Conservation (phyloP, 345 rosid genomes). For the Zanthoxylum bungeanum region DNA sequence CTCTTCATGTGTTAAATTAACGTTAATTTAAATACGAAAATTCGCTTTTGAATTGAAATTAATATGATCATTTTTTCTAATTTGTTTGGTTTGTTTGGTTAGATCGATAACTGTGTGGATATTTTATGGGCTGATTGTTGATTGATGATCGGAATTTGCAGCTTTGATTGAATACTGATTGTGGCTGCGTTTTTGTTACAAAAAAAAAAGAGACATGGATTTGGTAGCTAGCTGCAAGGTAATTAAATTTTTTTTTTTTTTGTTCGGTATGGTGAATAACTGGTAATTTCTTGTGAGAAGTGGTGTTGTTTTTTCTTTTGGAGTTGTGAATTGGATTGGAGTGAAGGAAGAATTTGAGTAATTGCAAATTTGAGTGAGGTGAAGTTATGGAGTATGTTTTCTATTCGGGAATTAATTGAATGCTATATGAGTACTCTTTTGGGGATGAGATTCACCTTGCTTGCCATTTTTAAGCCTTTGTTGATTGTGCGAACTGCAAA, state of each 20-base stretch:
- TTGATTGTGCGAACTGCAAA: not conserved
- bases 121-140: constrained; percentile 23
- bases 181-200: constrained; percentile 20
- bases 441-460: not conserved
- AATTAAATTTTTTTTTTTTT: constrained; percentile 5
- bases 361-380: not conserved
- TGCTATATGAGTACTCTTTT: not conserved
- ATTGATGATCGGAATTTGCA: constrained; percentile 25
- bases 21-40: too few species aligned
- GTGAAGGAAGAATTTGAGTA: not conserved
- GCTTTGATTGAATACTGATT: constrained; percentile 19
- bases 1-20: not conserved
- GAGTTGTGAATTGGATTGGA: not conserved
- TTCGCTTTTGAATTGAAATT: constrained; percentile 14
- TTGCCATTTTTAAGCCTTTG: not conserved
- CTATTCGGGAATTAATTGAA: not conserved
- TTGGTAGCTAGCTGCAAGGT: constrained; percentile 80
- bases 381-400: not conserved
- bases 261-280: not conserved
- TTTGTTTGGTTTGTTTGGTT: constrained; percentile 12
- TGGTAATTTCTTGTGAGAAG: not conserved
- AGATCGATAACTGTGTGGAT: constrained; percentile 43
- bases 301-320: not conserved
- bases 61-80: constrained; percentile 16
- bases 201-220: constrained; percentile 53